Evolutionary conservation across 2,329 filamentous ascomycete species (phyloP).

Genomic region (Arthrinium phaeospermum): DNA sequence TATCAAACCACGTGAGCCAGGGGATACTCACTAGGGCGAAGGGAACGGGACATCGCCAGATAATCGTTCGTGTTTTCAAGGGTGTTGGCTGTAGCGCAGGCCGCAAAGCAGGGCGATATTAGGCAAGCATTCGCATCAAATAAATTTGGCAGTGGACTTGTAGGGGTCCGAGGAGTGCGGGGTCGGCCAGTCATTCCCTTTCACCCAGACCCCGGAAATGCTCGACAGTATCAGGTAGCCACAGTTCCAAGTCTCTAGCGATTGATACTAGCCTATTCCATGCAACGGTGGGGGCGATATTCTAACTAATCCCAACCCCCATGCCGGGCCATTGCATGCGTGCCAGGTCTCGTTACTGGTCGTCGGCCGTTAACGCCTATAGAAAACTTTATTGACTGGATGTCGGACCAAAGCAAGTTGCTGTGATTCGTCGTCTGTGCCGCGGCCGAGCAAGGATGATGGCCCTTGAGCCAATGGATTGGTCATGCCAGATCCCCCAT

Average conservation of each 20-base stretch:
- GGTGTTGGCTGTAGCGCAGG: not conserved
- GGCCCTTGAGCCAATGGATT: not conserved
- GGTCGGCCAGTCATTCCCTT: not conserved
- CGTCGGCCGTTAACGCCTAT: conserved; percentile 5
- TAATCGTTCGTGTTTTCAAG: not conserved
- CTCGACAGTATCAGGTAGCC: conserved; percentile 9
- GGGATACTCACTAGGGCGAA: conserved; percentile 3
- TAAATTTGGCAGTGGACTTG: not conserved
- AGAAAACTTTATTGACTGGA: not conserved
- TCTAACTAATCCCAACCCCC: conserved; percentile 2
- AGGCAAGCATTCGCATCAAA: not conserved
- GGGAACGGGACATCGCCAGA: not conserved
- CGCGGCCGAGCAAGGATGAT: not conserved
- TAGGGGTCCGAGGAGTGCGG: conserved; percentile 2
- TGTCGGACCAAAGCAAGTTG: not conserved
- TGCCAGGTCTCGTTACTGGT: not conserved
- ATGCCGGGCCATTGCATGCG: not conserved
- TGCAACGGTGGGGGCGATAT: not conserved
- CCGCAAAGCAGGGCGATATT: not conserved
- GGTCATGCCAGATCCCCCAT: not conserved
- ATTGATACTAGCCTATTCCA: not conserved
- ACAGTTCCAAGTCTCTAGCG: not conserved
- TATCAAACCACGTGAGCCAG: conserved; percentile 1
- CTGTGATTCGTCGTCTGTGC: not conserved
- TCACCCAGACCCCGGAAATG: conserved; percentile 14